Evolutionary conservation across 169 alveolate species (phyloP).

Genomic region (Besnoitia besnoiti): DNA sequence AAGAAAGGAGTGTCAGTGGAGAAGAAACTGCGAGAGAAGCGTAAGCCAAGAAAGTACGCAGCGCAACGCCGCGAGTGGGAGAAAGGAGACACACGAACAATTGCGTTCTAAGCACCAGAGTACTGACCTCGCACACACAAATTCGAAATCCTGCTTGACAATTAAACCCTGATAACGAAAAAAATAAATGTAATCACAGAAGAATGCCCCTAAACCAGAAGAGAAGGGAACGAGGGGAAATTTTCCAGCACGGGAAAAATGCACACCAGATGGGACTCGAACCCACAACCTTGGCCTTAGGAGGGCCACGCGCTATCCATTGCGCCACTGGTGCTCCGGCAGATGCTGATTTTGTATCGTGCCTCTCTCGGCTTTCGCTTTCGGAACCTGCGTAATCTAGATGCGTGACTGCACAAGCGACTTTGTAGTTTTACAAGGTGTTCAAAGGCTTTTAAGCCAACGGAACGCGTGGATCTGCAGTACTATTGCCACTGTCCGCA

Average conservation of each 20-base stretch:
- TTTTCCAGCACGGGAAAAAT: no score
- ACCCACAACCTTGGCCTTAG: slow-evolving; percentile 96
- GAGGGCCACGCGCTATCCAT: slow-evolving; percentile 97
- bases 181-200: neutral
- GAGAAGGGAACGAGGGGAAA: neutral
- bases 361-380: no score
- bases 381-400: no score
- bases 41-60: neutral
- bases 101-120: no score
- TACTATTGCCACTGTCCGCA: no score
- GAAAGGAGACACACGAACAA: neutral
- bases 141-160: no score
- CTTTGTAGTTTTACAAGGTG: no score
- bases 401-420: no score
- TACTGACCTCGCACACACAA: no score
- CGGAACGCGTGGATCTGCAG: no score
- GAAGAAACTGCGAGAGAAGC: neutral
- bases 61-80: neutral
- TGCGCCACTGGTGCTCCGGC: slow-evolving; percentile 87
- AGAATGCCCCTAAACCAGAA: neutral
- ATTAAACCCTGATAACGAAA: neutral
- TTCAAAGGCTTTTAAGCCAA: no score
- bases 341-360: no score
- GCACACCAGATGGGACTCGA: slow-evolving; percentile 92
- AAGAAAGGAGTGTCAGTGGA: neutral